These are phyloP conservation scores for Acorus gramineus DNA, from an alignment of 106 monocot species.

Conservation along the genomic window DNA sequence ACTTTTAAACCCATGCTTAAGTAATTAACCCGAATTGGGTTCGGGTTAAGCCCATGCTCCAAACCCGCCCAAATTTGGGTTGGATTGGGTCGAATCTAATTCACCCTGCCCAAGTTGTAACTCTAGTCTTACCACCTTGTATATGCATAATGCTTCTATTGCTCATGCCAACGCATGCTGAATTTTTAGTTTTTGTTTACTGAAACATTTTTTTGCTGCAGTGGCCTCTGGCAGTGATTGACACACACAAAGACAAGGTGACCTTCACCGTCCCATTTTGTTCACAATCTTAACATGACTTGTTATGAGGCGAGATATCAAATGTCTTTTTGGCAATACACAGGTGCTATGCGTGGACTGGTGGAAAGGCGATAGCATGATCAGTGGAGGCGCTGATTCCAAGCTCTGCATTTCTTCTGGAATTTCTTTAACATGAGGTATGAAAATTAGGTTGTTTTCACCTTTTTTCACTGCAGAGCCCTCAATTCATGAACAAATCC, in stretches of 20 bases:
- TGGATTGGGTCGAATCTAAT: too few relatives aligned
- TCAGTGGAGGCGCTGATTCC: constrained; percentile 90
- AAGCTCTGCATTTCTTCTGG: constrained; percentile 67
- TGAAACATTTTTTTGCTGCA: constrained; percentile 19
- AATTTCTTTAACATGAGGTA: constrained; percentile 24
- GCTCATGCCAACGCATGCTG: neutral
- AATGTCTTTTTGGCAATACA: neutral
- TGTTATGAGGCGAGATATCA: neutral
- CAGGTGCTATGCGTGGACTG: constrained; percentile 84
- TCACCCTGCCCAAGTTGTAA: too few relatives aligned
- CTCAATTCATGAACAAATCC: too few relatives aligned
- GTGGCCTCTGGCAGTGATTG: constrained; percentile 74
- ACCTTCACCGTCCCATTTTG: neutral
- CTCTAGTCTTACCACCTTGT: too few relatives aligned
- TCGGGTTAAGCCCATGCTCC: too few relatives aligned
- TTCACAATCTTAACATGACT: neutral
- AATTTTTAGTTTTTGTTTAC: neutral
- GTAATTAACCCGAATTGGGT: too few relatives aligned
- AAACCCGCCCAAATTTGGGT: too few relatives aligned
- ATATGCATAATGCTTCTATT: neutral
- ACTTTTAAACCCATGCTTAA: too few relatives aligned
- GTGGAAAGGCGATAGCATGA: constrained; percentile 85
- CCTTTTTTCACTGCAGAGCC: too few relatives aligned
- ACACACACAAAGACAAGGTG: constrained; percentile 83
- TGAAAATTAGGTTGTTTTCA: too few relatives aligned